Evolutionary conservation across 495 filamentous ascomycete species (phyloP).

Genomic region (Xylaria telfairii): DNA sequence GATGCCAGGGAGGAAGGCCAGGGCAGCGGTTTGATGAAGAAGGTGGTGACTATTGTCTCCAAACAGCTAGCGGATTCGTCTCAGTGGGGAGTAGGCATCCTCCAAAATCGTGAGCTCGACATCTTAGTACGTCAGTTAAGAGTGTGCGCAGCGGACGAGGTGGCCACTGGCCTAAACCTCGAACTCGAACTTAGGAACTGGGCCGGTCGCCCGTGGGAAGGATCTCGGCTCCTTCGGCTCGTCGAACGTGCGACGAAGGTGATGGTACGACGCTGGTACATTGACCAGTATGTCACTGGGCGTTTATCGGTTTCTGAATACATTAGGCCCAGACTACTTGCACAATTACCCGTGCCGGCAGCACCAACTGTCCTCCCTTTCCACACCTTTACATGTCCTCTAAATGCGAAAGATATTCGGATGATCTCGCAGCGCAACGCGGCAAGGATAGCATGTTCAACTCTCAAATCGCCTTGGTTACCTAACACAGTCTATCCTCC

Average conservation of each 20-base stretch:
- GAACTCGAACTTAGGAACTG: conserved; percentile 64
- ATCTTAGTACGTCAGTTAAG: conserved; percentile 56
- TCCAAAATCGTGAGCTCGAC: conserved; percentile 58
- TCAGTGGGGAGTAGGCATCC: conserved; percentile 79
- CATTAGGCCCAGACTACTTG: conserved; percentile 75
- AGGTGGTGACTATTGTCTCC: conserved; percentile 93
- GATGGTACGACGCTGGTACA: conserved; percentile 86
- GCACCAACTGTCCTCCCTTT: conserved; percentile 98
- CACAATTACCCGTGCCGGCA: conserved; percentile 77
- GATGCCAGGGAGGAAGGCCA: conserved; percentile 68
- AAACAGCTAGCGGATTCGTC: conserved; percentile 89
- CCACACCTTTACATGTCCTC: conserved; percentile 94
- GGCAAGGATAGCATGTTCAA: conserved; percentile 88
- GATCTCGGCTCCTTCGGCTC: conserved; percentile 82
- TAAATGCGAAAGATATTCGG: conserved; percentile 92
- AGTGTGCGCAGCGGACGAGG: conserved; percentile 34
- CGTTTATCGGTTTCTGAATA: conserved; percentile 67
- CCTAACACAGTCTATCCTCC: conserved; percentile 81
- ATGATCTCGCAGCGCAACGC: conserved; percentile 96
- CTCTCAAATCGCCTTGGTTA: conserved; percentile 85
- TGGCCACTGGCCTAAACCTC: conserved; percentile 40
- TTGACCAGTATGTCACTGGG: conserved; percentile 74
- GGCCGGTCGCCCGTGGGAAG: conserved; percentile 84
- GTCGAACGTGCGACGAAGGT: conserved; percentile 82
- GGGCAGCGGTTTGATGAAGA: conserved; percentile 85